phyloP scores from a whole-genome alignment of 1,284 basidiomycete species.

The Testicularia cyperi region DNA sequence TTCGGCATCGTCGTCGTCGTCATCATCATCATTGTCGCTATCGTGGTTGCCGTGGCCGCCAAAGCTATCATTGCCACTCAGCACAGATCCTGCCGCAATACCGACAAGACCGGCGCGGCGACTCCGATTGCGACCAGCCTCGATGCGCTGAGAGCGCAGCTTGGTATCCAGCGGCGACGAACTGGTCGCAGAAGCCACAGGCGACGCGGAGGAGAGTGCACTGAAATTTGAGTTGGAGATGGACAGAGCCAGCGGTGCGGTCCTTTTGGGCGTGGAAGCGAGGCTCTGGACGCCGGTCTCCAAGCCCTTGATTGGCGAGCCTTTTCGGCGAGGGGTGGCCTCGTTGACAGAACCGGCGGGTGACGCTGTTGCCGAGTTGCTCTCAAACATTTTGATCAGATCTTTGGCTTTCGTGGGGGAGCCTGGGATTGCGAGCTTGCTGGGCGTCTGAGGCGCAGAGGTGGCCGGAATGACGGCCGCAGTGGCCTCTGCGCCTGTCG shows the following conservation, averaged over 20 bases:
- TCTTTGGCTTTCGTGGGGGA: slow-evolving; percentile 49
- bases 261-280: slow-evolving; percentile 13
- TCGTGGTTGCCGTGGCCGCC: neutral
- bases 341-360: too few species aligned
- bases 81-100: slow-evolving; percentile 13
- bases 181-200: slow-evolving; percentile 4
- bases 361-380: slow-evolving; percentile 17
- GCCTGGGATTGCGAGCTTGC: slow-evolving; percentile 17
- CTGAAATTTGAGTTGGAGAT: slow-evolving; percentile 24
- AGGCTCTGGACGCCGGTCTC: slow-evolving; percentile 4
- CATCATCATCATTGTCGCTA: neutral
- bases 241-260: slow-evolving; percentile 14
- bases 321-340: slow-evolving; percentile 9
- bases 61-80: slow-evolving; percentile 9
- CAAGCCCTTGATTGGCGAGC: slow-evolving; percentile 14
- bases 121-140: slow-evolving; percentile 12
- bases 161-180: slow-evolving; percentile 14
- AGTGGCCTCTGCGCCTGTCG: neutral
- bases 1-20: slow-evolving; percentile 18
- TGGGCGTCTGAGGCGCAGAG: neutral
- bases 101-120: slow-evolving; percentile 17
- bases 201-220: neutral
- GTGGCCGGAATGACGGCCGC: neutral
- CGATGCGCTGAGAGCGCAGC: slow-evolving; percentile 18
- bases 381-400: slow-evolving; percentile 46